These are phyloP conservation scores for Leptosphaerulina australis DNA, from an alignment of 2,329 filamentous ascomycete species.

Conservation along the genomic window DNA sequence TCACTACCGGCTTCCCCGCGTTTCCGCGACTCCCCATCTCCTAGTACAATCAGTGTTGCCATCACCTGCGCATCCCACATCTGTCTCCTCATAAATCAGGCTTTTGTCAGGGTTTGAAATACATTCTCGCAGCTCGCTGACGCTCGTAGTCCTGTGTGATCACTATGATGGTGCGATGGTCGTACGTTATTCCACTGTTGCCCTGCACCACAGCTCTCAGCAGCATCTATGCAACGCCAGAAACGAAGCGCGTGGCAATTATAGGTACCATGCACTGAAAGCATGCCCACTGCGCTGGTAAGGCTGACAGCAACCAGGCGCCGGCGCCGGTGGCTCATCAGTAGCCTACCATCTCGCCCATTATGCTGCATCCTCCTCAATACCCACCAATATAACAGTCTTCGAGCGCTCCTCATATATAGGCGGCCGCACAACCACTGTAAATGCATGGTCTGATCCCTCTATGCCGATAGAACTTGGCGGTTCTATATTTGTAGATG, in stretches of 20 bases:
- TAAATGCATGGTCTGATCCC: slow-evolving; percentile 74
- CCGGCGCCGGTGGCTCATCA: slow-evolving; percentile 86
- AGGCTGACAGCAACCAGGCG: slow-evolving; percentile 63
- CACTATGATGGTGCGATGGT: slow-evolving; percentile 21
- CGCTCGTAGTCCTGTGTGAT: no score
- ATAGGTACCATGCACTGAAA: slow-evolving; percentile 37
- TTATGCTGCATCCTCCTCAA: slow-evolving; percentile 66
- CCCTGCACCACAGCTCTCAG: slow-evolving; percentile 28
- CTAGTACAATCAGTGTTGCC: background rate
- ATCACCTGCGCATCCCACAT: background rate
- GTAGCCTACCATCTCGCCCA: slow-evolving; percentile 81
- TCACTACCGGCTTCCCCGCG: background rate
- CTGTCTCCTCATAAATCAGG: background rate
- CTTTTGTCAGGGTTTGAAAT: background rate
- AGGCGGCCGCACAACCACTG: slow-evolving; percentile 86
- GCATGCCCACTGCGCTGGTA: background rate
- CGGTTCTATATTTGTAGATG: slow-evolving; percentile 86
- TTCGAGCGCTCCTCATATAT: slow-evolving; percentile 81
- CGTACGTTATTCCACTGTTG: slow-evolving; percentile 22
- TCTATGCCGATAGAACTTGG: slow-evolving; percentile 79
- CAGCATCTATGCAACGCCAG: slow-evolving; percentile 16
- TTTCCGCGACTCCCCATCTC: background rate
- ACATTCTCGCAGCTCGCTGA: no score
- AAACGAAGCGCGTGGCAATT: slow-evolving; percentile 47
- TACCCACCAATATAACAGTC: slow-evolving; percentile 78